phyloP scores from a whole-genome alignment of 805 yeast genomes.

The Pichia scutulata region DNA sequence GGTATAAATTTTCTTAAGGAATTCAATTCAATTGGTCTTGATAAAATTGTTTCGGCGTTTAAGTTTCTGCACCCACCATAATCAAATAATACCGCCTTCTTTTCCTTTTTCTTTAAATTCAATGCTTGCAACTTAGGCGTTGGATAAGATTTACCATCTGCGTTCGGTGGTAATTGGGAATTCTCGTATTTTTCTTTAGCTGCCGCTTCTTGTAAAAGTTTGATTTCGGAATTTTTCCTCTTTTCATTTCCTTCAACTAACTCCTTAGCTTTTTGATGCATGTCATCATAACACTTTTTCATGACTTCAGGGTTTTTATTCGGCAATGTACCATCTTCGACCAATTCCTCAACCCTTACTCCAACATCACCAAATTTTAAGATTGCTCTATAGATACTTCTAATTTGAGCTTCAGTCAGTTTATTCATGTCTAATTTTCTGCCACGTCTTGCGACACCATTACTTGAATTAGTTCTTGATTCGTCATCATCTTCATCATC shows the following conservation, averaged over 20 bases:
- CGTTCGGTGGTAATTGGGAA: conserved; percentile 23
- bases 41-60: conserved; percentile 81
- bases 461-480: conserved; percentile 20
- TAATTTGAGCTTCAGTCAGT: conserved; percentile 77
- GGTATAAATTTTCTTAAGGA: conserved; percentile 48
- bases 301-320: conserved; percentile 76
- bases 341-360: conserved; percentile 73
- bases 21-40: conserved; percentile 80
- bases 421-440: conserved; percentile 37
- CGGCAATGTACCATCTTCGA: conserved; percentile 83
- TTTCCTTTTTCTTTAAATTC: conserved; percentile 62
- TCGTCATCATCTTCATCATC: conserved; percentile 29
- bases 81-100: conserved; percentile 84
- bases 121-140: conserved; percentile 30
- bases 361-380: conserved; percentile 74
- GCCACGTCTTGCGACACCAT: conserved; percentile 18
- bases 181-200: conserved; percentile 40
- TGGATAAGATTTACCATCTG: conserved; percentile 24
- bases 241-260: conserved; percentile 59
- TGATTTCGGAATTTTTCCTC: conserved; percentile 47
- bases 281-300: conserved; percentile 67
- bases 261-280: conserved; percentile 53
- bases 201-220: conserved; percentile 55
- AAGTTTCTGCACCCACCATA: conserved; percentile 80
- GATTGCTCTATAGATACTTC: conserved; percentile 78